Evolutionary conservation across 768 basidiomycete species (phyloP), one percentile per base, ranked within the genome.

Genomic region (Mycena capillaripes): DNA sequence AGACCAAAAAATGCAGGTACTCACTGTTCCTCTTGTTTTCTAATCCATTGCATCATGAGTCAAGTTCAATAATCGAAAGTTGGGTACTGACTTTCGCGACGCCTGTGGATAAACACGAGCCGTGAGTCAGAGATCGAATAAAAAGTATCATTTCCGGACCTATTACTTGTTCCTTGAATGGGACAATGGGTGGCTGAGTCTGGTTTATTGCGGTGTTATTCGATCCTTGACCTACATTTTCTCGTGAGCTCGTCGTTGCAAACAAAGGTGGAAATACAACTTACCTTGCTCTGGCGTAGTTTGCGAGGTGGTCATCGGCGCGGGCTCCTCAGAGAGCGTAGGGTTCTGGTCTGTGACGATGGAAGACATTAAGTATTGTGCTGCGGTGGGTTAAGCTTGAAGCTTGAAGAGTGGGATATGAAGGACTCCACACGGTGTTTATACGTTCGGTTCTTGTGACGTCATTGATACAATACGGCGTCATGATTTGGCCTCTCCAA

Each of bases 161-260:
- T 55, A 90, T 86, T 10, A 90, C 88, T 68, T 83, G 85, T 55
- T 91, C 89, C 78, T 90, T 91, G 82, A 91, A 91, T 17, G 90
- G 84, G 34, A 87, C 84, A 11, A 74, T 68, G 7, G 73, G 70
- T 1, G 69, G 73, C 23, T 69, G 40, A 5, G 34, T 34, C 34
- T 61, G 71, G 10, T 23, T 11, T 19, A 23, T 19, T 34, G 36
- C 56, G 7, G 29, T 23, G 27, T 17, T 32, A 14, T 56, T 57
- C 4, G 36, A 57, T 29, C 19, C 61, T 64, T 70, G 60, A 27
- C 23, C 60, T 69, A 19, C 12, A 44, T 21, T 11, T n/a, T 67
- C 9, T 32, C n/a, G 30, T 46, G 17, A 34, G 14, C 23, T 10
- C 7, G 27, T 42, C 21, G 4, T 8, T 14, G 27, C 11, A 17